Conservation (phyloP, 495 filamentous ascomycete genomes). For the Cercophora newfieldiana region DNA sequence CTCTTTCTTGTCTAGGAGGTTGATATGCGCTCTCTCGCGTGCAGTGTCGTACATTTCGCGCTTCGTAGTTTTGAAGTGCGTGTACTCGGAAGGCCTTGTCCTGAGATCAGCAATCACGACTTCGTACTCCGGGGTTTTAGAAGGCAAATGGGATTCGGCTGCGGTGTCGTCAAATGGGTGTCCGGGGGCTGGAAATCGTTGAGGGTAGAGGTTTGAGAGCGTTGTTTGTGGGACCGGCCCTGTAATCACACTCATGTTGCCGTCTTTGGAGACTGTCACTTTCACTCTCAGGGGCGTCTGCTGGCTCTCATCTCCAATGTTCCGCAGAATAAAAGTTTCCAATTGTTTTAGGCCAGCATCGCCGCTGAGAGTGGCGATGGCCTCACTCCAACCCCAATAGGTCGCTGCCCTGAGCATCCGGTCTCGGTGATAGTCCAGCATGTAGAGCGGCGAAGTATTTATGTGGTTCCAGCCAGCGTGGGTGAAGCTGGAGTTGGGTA, state of each 20-base stretch:
- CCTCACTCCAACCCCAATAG: slow-evolving; percentile 63
- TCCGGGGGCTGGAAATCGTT: slow-evolving; percentile 37
- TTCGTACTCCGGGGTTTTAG: slow-evolving; percentile 36
- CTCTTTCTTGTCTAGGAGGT: slow-evolving; percentile 57
- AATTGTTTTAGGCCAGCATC: slow-evolving; percentile 42
- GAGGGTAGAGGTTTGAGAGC: slow-evolving; percentile 55
- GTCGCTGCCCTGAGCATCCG: slow-evolving; percentile 71
- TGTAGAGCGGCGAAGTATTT: slow-evolving; percentile 71
- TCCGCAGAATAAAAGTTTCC: slow-evolving; percentile 20
- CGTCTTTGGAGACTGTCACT: slow-evolving; percentile 52
- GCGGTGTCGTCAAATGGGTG: neutral
- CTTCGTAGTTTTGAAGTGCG: slow-evolving; percentile 73
- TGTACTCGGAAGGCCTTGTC: slow-evolving; percentile 61
- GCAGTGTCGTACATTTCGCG: slow-evolving; percentile 67
- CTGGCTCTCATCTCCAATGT: slow-evolving; percentile 26
- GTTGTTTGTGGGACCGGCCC: slow-evolving; percentile 50
- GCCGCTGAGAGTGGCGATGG: slow-evolving; percentile 44
- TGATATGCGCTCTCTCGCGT: slow-evolving; percentile 58
- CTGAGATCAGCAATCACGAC: slow-evolving; percentile 57
- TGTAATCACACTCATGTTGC: slow-evolving; percentile 51
- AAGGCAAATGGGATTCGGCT: slow-evolving; percentile 18
- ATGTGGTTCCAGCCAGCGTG: slow-evolving; percentile 44
- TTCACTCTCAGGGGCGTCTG: slow-evolving; percentile 48
- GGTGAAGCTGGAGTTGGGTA: slow-evolving; percentile 33
- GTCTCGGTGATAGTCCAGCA: slow-evolving; percentile 78